These are phyloP conservation scores for Funneliformis geosporum DNA, from an alignment of 192 early-diverging fungal genomes.

Conservation along the genomic window DNA sequence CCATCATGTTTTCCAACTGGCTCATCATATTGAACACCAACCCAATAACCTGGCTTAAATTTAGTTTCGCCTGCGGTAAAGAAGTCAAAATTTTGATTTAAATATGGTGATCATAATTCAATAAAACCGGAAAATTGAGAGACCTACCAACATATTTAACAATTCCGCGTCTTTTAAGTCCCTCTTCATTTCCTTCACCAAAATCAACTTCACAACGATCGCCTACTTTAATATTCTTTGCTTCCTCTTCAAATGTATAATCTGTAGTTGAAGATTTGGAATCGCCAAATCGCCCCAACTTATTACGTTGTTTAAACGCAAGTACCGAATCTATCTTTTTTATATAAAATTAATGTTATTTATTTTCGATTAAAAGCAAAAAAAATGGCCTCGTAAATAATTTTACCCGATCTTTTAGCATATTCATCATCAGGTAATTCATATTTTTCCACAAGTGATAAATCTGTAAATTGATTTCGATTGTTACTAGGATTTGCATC, in stretches of 20 bases:
- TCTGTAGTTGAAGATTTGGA: conserved; percentile 45
- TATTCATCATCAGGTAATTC: conserved; percentile 91
- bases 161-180: conserved; percentile 56
- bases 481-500: conserved; percentile 68
- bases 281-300: conserved; percentile 84
- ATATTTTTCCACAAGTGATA: conserved; percentile 91
- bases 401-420: conserved; percentile 67
- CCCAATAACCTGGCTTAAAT: conserved; percentile 90
- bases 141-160: conserved; percentile 74
- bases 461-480: conserved; percentile 80
- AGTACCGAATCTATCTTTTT: conserved; percentile 71
- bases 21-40: conserved; percentile 95
- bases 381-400: too few relatives aligned
- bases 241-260: conserved; percentile 61
- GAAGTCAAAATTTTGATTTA: neutral
- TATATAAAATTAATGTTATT: neutral
- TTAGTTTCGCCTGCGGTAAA: conserved; percentile 51
- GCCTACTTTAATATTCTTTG: conserved; percentile 67
- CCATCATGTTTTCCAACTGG: conserved; percentile 96
- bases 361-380: too few relatives aligned
- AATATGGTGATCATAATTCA: neutral
- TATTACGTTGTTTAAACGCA: conserved; percentile 86
- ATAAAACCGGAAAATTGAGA: too few relatives aligned
- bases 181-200: conserved; percentile 47
- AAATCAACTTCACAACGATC: conserved; percentile 81